Evolutionary conservation across 305 asterid species (phyloP).

Genomic region (Fraxinus sp.): DNA sequence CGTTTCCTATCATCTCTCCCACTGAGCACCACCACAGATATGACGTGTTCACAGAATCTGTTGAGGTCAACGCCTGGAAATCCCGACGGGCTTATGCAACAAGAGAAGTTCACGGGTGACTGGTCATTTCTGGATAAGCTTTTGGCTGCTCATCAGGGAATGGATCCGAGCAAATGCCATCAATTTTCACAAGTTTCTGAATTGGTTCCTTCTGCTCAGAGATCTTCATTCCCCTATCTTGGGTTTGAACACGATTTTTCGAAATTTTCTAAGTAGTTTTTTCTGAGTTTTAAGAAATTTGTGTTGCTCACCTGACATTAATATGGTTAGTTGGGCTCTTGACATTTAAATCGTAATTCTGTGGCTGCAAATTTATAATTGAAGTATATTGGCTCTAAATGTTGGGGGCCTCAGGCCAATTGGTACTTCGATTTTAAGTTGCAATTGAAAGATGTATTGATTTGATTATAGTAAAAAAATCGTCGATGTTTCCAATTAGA

Average conservation of each 20-base stretch:
- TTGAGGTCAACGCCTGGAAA: constrained; percentile 37
- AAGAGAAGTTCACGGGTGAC: constrained; percentile 50
- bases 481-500: not conserved
- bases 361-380: not conserved
- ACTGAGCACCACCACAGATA: constrained; percentile 24
- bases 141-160: constrained; percentile 51
- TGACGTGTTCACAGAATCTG: constrained; percentile 38
- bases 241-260: constrained; percentile 41
- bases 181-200: constrained; percentile 41
- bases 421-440: not conserved
- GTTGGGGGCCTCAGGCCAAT: not conserved
- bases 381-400: not conserved
- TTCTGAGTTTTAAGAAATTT: not conserved
- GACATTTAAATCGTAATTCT: not conserved
- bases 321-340: not conserved
- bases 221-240: constrained; percentile 39
- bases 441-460: not conserved
- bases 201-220: constrained; percentile 33
- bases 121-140: constrained; percentile 82
- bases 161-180: constrained; percentile 40
- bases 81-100: constrained; percentile 22
- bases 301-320: not conserved
- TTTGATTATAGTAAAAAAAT: not conserved
- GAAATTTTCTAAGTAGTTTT: constrained; percentile 42
- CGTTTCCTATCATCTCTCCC: constrained; percentile 27